Base-by-base conservation (phyloP, 768 basidiomycete species). In the Macrolepiota fuliginosa region DNA sequence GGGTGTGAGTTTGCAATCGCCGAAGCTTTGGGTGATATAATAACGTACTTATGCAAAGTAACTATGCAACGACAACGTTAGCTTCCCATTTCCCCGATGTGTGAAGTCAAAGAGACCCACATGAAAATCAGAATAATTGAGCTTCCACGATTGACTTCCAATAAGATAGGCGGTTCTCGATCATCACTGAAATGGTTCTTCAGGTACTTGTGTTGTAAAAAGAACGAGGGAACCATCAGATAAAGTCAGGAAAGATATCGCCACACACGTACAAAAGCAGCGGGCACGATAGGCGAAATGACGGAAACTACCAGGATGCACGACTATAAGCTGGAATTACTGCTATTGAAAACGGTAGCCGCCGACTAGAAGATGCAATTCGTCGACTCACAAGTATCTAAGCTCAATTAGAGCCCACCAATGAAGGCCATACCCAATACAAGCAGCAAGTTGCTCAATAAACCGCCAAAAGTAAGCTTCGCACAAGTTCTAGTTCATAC, bases 371-470 rank as follows among this genome's bases (percentile, higher is more conserved):
- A 51, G 46, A 29, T 45, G 37, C 27, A 56, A 37, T 36, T 27
- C 52, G 17, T 2, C 15, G 3, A 40, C 24, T 56, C 9, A 64
- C 45, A 56, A 13, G 11, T 13, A 39, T 1, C 24, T 5, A 36
- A 37, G 57, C 2, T 19, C 85, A 86, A n/a, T 83, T 85, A 71
- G 87, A 85, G 87, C 80, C 85, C 59, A 83, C 88, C 67, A 83
- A 95, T 70, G 86, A 94, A 67, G 73, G 90, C 72, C 88, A 94
- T 74, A 87, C 94, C 59, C 83, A 94, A 71, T 81, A 95, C 77
- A 83, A 96, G 79, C 84, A 95, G 81, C 86, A 95, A 72, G 86
- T 95, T 73, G 63, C 80, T 82, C 42, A 85, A 62, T 32, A 83
- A 76, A 24, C 81, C 81, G 46, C 83, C 83, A 12, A 84, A 7